phyloP scores from a whole-genome alignment of 805 yeast genomes.

The Yarrowia bubula region DNA sequence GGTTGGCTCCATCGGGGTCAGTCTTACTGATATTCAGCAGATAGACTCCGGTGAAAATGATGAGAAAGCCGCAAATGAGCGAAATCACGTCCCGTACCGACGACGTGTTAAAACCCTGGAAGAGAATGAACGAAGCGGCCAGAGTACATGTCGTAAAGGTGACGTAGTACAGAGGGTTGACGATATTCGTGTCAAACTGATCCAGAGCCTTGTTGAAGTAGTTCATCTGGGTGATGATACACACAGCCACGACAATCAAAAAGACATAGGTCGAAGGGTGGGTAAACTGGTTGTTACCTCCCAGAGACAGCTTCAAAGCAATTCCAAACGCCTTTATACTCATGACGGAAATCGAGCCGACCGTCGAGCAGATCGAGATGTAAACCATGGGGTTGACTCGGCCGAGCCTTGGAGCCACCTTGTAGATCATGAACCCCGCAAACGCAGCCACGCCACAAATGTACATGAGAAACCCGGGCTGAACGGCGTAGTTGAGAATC shows the following conservation, averaged over 20 bases:
- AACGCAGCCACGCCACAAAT: constrained; percentile 61
- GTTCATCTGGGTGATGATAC: constrained; percentile 89
- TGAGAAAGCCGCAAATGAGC: constrained; percentile 77
- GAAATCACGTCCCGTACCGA: constrained; percentile 77
- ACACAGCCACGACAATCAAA: constrained; percentile 69
- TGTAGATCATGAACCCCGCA: constrained; percentile 75
- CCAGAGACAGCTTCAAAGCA: constrained; percentile 77
- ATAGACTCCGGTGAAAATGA: constrained; percentile 85
- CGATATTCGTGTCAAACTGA: constrained; percentile 89
- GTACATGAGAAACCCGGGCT: constrained; percentile 69
- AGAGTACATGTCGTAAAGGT: constrained; percentile 87
- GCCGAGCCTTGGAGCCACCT: constrained; percentile 78
- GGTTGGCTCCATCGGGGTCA: constrained; percentile 37
- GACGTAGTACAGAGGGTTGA: constrained; percentile 86
- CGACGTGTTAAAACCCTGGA: constrained; percentile 83
- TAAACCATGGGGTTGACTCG: constrained; percentile 81
- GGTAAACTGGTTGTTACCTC: constrained; percentile 84
- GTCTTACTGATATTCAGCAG: constrained; percentile 72
- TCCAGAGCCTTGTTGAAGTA: constrained; percentile 91
- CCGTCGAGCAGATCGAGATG: constrained; percentile 83
- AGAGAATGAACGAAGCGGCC: constrained; percentile 79
- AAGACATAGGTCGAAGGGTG: constrained; percentile 82
- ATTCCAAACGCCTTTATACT: constrained; percentile 91
- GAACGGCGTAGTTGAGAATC: constrained; percentile 72
- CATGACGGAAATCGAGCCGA: constrained; percentile 89